These are phyloP conservation scores for Comarum palustre DNA, from an alignment of 306 rosid species.

Conservation along the genomic window DNA sequence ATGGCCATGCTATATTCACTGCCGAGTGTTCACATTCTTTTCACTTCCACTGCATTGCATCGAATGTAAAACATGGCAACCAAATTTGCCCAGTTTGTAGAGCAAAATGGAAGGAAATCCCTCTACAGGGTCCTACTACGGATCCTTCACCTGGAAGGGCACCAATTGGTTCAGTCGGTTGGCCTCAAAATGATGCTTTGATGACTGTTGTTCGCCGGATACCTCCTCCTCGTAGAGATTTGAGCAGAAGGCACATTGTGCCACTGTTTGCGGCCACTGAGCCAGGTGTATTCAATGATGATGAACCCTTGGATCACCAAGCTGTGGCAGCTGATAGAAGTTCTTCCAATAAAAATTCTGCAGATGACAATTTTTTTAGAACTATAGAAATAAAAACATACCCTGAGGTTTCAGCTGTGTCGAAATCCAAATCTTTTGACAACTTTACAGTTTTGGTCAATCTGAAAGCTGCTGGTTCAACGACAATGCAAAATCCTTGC, in stretches of 20 bases:
- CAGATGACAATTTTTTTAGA: conserved; percentile 35
- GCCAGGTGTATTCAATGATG: conserved; percentile 79
- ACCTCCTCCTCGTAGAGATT: conserved; percentile 67
- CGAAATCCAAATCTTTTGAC: conserved; percentile 42
- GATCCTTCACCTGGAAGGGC: conserved; percentile 52
- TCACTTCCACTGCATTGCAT: conserved; percentile 90
- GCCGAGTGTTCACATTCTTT: conserved; percentile 96
- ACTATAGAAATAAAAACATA: conserved; percentile 61
- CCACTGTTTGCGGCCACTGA: conserved; percentile 78
- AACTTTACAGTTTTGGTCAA: conserved; percentile 73
- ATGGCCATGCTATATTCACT: conserved; percentile 90
- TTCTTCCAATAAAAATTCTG: conserved; percentile 28
- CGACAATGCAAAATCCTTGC: conserved; percentile 31
- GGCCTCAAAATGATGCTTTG: conserved; percentile 78
- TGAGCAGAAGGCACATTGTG: conserved; percentile 63
- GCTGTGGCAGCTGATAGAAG: conserved; percentile 39
- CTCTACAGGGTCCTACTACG: conserved; percentile 59
- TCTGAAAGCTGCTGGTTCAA: conserved; percentile 72
- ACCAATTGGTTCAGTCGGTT: conserved; percentile 56
- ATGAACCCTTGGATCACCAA: conserved; percentile 68
- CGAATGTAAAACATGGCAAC: conserved; percentile 87
- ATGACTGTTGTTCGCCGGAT: conserved; percentile 76
- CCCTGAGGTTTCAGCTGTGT: conserved; percentile 74
- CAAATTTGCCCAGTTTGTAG: conserved; percentile 94
- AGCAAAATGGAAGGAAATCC: conserved; percentile 96